A percentile compares a stretch with the other conserved stretches of the same genome.
These are phyloP conservation scores for Arthrobotrys conoides DNA, from an alignment of 2,329 filamentous ascomycete genomes.

Conservation along the genomic window DNA sequence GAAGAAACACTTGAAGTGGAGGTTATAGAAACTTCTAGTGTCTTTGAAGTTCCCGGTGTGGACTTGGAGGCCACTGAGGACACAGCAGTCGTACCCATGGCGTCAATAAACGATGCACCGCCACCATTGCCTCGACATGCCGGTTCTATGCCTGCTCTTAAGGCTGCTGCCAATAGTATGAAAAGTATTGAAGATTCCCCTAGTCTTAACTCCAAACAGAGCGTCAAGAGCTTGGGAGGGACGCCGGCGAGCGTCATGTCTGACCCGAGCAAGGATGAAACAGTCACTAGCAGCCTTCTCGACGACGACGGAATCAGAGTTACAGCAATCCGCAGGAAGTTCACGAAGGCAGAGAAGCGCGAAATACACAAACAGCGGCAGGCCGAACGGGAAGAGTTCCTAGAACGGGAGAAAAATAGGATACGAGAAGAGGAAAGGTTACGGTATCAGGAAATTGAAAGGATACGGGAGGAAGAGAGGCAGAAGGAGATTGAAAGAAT, in stretches of 20 bases:
- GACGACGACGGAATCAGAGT: constrained; percentile 69
- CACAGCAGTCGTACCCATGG: constrained; percentile 37
- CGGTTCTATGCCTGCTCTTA: constrained; percentile 15
- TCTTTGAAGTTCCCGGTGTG: constrained; percentile 43
- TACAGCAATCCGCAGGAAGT: constrained; percentile 66
- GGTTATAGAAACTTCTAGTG: constrained; percentile 28
- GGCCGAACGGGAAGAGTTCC: constrained; percentile 50
- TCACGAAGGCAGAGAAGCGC: constrained; percentile 62
- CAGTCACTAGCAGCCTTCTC: constrained; percentile 45
- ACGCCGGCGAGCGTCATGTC: constrained; percentile 31
- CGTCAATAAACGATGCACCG: constrained; percentile 27
- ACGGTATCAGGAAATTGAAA: constrained; percentile 56
- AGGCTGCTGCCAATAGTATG: constrained; percentile 33
- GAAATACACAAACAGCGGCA: constrained; percentile 60
- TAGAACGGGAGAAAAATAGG: constrained; percentile 62
- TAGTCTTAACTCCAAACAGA: constrained; percentile 45
- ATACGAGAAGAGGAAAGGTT: constrained; percentile 60
- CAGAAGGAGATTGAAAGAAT: constrained; percentile 58
- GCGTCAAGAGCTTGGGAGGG: constrained; percentile 44
- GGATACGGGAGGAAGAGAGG: constrained; percentile 62
- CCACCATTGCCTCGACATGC: constrained; percentile 48
- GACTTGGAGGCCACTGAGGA: constrained; percentile 49
- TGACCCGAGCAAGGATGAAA: constrained; percentile 39
- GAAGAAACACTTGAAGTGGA: constrained; percentile 50
- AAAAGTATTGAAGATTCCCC: constrained; percentile 50